Percentiles rank a stretch among this genome's conserved stretches.
phyloP scores from a whole-genome alignment of 306 rosid species.

The Pterocarpus macrocarpus region DNA sequence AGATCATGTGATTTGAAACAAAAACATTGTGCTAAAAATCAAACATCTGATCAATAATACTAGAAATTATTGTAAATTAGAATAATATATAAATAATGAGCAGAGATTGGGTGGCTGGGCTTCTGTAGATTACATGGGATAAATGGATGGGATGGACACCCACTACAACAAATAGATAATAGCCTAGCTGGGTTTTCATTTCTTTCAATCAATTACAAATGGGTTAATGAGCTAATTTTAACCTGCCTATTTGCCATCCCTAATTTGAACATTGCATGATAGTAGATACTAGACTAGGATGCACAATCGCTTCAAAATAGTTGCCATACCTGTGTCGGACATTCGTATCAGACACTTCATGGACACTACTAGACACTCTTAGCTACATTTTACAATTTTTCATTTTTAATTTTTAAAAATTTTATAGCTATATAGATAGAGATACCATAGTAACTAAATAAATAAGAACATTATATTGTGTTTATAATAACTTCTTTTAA shows the following conservation, averaged over 20 bases:
- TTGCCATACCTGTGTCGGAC: not conserved
- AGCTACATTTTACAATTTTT: not conserved
- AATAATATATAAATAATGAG: not conserved
- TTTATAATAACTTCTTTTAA: no score
- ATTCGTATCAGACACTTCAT: no score
- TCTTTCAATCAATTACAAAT: conserved; percentile 7
- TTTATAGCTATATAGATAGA: not conserved
- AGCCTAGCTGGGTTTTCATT: conserved; percentile 6
- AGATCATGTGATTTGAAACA: conserved; percentile 22
- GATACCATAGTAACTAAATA: no score
- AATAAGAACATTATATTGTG: no score
- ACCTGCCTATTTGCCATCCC: not conserved
- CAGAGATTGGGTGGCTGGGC: no score
- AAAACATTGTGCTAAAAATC: not conserved
- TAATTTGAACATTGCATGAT: conserved; percentile 27
- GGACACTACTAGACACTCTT: not conserved
- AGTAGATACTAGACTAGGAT: no score
- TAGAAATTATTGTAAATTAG: conserved; percentile 2
- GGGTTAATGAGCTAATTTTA: not conserved
- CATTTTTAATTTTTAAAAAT: not conserved
- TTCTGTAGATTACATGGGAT: no score
- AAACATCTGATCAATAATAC: conserved; percentile 10
- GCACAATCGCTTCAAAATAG: no score
- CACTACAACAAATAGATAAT: conserved; percentile 15
- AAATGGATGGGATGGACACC: conserved; percentile 19